Evolutionary conservation across 345 rosid species (phyloP), one percentile per base, ranked within the genome.

Genomic region (Citrus trifoliata): DNA sequence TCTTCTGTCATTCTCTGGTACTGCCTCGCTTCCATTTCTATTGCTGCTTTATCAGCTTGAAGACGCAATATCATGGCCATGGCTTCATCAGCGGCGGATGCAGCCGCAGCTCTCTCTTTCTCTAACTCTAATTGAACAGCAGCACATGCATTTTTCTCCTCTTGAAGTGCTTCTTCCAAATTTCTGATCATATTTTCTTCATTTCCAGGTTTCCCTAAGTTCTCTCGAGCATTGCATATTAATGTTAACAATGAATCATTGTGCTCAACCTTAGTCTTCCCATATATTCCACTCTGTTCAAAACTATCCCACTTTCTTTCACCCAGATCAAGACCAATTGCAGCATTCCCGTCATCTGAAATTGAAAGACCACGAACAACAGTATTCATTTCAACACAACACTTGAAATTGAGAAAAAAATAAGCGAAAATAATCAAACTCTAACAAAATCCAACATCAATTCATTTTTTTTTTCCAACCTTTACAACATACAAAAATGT

Each of bases 21-120:
- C 77, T 95, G 98, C 82, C 85, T 92, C 62, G 92, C 93, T 85
- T 92, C 98, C 97, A 92, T 96, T 82, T 90, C 94, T 76, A 92
- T 81, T 0, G 84, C 72, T 64, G 99, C 97, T 88, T 90, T 93
- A 72, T 92, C 97, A 67, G 89, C 88, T 79, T 95, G 99, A 63
- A 95, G 78, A 72, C 93, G 91, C 70, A 81, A 67, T 79, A 96
- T 91, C 99, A 96, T 93, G 78, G 97, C 93, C 95, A 94, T 88
- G 70, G 97, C 92, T 87, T 94, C 99, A 82, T 96, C 98, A 73
- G 95, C 90, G 66, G 97, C 97, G 51, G 90, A 83, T 30, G 97
- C 90, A 72, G 98, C 89, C 46, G 97, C 96, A 72, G 86, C 86
- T 84, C 98, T 90, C 86, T 96, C 99, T 79, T 94, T 83, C 77